These are phyloP conservation scores for Penicillium lagena DNA, from an alignment of 495 filamentous ascomycete genomes.

Conservation along the genomic window DNA sequence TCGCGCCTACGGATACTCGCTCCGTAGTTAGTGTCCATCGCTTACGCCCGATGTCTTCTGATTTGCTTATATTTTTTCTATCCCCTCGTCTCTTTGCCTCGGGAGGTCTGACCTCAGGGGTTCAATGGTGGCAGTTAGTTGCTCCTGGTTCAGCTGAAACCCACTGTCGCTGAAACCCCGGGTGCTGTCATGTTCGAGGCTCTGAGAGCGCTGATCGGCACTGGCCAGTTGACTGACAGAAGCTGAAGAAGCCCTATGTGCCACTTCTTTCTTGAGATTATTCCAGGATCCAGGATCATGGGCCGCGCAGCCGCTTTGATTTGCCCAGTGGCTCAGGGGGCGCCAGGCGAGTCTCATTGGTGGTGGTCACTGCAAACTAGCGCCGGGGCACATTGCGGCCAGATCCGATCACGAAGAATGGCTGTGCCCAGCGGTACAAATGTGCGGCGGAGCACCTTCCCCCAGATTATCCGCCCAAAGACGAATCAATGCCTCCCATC, in stretches of 20 bases:
- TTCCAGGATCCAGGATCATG: constrained; percentile 23
- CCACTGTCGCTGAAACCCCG: not conserved
- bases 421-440: too few relatives aligned
- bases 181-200: not conserved
- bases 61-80: constrained; percentile 3
- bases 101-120: constrained; percentile 23
- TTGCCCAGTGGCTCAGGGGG: constrained; percentile 5
- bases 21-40: too few relatives aligned
- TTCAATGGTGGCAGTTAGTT: not conserved
- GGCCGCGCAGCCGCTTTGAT: constrained; percentile 21
- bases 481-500: not conserved
- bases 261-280: constrained; percentile 9
- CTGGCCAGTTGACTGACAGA: not conserved
- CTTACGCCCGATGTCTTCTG: too few relatives aligned
- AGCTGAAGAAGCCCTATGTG: constrained; percentile 8
- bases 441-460: not conserved
- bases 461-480: not conserved
- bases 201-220: constrained; percentile 12
- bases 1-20: not conserved
- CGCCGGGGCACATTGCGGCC: not conserved
- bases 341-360: not conserved
- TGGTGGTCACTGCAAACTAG: not conserved
- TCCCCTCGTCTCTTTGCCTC: not conserved
- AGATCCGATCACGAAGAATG: not conserved
- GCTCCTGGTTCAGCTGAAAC: not conserved